Evolutionary conservation across 495 filamentous ascomycete species (phyloP).

Genomic region (Xanthoparmelia taractica): DNA sequence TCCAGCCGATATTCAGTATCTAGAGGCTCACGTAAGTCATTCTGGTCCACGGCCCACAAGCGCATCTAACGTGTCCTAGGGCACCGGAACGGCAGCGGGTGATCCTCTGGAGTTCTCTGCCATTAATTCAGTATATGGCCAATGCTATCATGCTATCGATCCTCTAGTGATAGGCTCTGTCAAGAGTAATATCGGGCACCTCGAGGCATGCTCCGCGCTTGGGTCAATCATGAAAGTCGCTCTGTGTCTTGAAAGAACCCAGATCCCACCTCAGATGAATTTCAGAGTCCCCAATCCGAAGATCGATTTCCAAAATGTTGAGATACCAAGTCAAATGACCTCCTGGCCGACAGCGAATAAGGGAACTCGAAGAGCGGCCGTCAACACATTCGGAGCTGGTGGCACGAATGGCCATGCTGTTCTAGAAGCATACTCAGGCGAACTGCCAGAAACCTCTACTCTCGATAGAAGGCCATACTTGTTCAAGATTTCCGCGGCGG

Average conservation of each 20-base stretch:
- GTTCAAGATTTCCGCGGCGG: constrained; percentile 20
- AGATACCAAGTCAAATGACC: constrained; percentile 8
- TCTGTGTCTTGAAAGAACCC: constrained; percentile 50
- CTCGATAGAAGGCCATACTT: constrained; percentile 10
- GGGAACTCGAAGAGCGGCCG: constrained; percentile 17
- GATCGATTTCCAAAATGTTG: constrained; percentile 22
- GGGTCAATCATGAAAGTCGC: constrained; percentile 46
- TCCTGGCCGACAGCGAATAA: constrained; percentile 23
- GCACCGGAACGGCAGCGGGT: constrained; percentile 45
- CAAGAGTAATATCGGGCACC: constrained; percentile 40
- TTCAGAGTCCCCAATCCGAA: constrained; percentile 25
- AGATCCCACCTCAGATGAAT: constrained; percentile 33
- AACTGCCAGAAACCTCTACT: neutral
- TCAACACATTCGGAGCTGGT: constrained; percentile 33
- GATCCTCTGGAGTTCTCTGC: constrained; percentile 41
- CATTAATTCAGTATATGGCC: constrained; percentile 28
- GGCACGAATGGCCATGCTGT: constrained; percentile 31
- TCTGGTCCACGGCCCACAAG: constrained; percentile 28
- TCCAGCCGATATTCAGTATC: constrained; percentile 35
- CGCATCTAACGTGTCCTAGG: constrained; percentile 44
- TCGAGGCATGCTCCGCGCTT: constrained; percentile 35
- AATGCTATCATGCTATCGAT: constrained; percentile 11
- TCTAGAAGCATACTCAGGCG: constrained; percentile 17
- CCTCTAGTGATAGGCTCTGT: constrained; percentile 18
- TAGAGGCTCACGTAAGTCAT: constrained; percentile 13